Evolutionary conservation across 257 asterid genomes (phyloP).

Genomic region (Verbascum thapsus): DNA sequence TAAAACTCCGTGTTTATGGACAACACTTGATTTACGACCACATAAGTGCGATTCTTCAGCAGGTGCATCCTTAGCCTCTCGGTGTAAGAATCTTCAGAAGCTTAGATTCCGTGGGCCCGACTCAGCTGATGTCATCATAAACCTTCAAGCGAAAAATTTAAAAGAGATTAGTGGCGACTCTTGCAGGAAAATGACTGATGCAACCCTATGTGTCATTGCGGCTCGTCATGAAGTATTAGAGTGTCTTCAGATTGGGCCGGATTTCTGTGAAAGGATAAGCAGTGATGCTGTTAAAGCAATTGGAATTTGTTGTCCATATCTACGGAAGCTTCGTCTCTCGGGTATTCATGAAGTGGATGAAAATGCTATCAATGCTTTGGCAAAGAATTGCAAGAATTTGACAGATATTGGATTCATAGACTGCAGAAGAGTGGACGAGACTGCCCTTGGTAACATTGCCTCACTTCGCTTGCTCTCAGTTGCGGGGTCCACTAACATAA

Average conservation of each 20-base stretch:
- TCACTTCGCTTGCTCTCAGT: conserved; percentile 67
- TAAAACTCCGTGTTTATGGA: conserved; percentile 58
- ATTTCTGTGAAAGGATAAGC: conserved; percentile 55
- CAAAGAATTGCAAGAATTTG: conserved; percentile 48
- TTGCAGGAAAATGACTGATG: conserved; percentile 62
- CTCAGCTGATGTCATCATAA: conserved; percentile 56
- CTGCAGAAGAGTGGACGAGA: conserved; percentile 57
- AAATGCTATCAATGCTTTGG: conserved; percentile 65
- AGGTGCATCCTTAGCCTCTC: conserved; percentile 52
- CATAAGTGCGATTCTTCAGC: conserved; percentile 52
- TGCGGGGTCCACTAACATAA: conserved; percentile 64
- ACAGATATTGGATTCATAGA: conserved; percentile 63
- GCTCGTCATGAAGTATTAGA: conserved; percentile 71
- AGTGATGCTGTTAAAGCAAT: conserved; percentile 60
- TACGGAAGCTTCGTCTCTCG: conserved; percentile 60
- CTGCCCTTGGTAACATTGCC: conserved; percentile 48
- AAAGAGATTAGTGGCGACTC: conserved; percentile 59
- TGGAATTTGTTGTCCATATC: conserved; percentile 57
- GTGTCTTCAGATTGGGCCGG: conserved; percentile 67
- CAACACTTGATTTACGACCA: conserved; percentile 53
- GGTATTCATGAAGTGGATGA: conserved; percentile 63
- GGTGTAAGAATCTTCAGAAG: conserved; percentile 56
- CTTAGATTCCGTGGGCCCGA: conserved; percentile 72
- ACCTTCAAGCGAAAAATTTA: conserved; percentile 54
- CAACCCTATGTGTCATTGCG: conserved; percentile 57